A percentile compares a stretch with the other conserved stretches of the same genome.
These are phyloP conservation scores for Prosopis cineraria DNA, from an alignment of 306 rosid genomes.

Conservation along the genomic window DNA sequence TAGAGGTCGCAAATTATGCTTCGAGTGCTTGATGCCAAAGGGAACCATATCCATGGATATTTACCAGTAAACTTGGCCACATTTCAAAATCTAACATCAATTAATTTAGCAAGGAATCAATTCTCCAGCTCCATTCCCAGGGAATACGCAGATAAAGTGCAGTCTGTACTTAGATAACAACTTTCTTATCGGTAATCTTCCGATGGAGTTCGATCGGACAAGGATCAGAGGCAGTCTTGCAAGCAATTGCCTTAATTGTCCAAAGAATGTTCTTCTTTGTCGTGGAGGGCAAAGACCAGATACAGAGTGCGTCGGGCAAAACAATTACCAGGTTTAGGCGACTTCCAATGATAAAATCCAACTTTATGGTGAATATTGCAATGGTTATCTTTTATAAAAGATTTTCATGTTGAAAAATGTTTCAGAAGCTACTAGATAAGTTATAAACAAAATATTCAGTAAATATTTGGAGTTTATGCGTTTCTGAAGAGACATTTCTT, in stretches of 20 bases:
- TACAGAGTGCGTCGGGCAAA: conserved; percentile 38
- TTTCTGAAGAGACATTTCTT: background rate
- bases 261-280: conserved; percentile 33
- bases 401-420: background rate
- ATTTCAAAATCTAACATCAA: conserved; percentile 29
- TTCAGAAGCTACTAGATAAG: background rate
- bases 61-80: conserved; percentile 50
- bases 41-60: conserved; percentile 44
- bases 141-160: conserved; percentile 42
- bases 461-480: background rate
- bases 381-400: background rate
- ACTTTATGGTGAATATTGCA: background rate
- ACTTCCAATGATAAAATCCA: background rate
- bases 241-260: conserved; percentile 55
- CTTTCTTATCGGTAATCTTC: conserved; percentile 46
- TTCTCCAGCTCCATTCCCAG: conserved; percentile 41
- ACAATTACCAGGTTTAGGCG: background rate
- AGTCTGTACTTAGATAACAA: conserved; percentile 44
- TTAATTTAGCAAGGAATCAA: conserved; percentile 48
- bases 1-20: conserved; percentile 27
- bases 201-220: conserved; percentile 30
- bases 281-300: conserved; percentile 42
- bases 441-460: background rate
- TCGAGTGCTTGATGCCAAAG: conserved; percentile 45
- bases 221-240: conserved; percentile 43